Evolutionary conservation across 2,329 filamentous ascomycete species (phyloP), one percentile per base, ranked within the genome.

Genomic region (Alternaria metachromatica): DNA sequence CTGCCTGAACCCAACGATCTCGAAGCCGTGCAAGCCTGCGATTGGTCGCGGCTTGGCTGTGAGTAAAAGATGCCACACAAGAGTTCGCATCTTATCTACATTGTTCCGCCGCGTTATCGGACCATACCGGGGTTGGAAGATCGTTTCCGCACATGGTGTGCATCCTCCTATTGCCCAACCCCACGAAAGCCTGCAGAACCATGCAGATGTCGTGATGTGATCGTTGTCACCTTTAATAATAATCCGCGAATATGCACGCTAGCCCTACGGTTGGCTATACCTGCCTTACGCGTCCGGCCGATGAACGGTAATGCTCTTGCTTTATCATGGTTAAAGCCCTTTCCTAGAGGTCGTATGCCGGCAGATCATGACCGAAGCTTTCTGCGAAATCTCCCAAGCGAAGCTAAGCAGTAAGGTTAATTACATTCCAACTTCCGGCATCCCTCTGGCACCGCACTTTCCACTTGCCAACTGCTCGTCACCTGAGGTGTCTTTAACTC

Each of bases 61-160:
- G 58, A 55, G 26, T 62, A 58, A 58, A 30, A 55, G 1, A 1
- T 15, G 54, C 55, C 28, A 60, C 37, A 70, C 68, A 72, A 46
- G 50, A 45, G 28, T 65, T 59, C 21, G 21, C 59, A 60, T 59
- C 70, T 75, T 75, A 74, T 75, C 73, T 58, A 6, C 18, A 15
- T 21, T 6, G 57, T 49, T 66, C 60, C 58, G 33, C 62, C 54
- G 60, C 60, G 51, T 55, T 68, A 57, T 68, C 54, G 58, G 23
- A 53, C 11, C 20, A 37, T 33, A 51, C 51, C 45, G 41, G 56
- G 61, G 45, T 56, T 12, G 20, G 51, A 57, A 25, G 55, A 68
- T 67, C 68, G 58, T 51, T 68, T 54, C 69, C 63, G 45, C 53
- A 62, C 63, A 44, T 46, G 58, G 59, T 57, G 48, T 53, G 48